phyloP scores from a whole-genome alignment of 306 rosid species.

The Vigna hirtella region DNA sequence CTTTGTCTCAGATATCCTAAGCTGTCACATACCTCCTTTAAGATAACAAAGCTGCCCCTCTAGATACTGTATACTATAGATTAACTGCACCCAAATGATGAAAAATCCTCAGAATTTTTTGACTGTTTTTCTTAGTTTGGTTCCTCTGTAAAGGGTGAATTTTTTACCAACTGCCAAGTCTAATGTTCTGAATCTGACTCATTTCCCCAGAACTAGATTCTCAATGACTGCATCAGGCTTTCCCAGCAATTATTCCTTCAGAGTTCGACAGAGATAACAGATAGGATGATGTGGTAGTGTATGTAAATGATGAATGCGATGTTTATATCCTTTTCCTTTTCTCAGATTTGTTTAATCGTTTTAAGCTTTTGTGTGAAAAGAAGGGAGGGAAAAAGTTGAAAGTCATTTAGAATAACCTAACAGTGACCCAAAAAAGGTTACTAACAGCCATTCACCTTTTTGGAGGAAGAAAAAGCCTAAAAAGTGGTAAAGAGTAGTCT shows the following conservation, averaged over 20 bases:
- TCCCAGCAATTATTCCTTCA: conserved; percentile 45
- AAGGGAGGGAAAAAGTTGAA: conserved; percentile 37
- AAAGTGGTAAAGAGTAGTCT: conserved; percentile 30
- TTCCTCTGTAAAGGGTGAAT: not conserved
- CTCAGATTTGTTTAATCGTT: not conserved
- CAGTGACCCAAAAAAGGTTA: conserved; percentile 36
- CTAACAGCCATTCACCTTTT: conserved; percentile 30
- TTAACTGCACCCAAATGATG: not conserved
- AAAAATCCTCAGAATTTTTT: conserved; percentile 7
- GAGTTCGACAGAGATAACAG: conserved; percentile 43
- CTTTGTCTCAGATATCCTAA: not conserved
- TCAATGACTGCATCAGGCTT: conserved; percentile 44
- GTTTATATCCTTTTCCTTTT: conserved; percentile 7
- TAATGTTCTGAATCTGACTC: conserved; percentile 34
- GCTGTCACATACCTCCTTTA: not conserved
- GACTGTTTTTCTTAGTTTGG: conserved; percentile 1
- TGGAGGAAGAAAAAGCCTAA: conserved; percentile 30
- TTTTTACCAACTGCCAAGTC: conserved; percentile 1
- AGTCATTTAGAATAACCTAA: conserved; percentile 40
- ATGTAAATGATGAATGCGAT: conserved; percentile 28
- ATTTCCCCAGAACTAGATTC: conserved; percentile 41
- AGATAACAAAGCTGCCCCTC: not conserved
- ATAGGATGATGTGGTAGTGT: conserved; percentile 36
- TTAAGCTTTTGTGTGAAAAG: conserved; percentile 31
- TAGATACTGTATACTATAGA: not conserved